phyloP scores from a whole-genome alignment of 1,284 basidiomycete species.

The Macrocystidia cucumis region DNA sequence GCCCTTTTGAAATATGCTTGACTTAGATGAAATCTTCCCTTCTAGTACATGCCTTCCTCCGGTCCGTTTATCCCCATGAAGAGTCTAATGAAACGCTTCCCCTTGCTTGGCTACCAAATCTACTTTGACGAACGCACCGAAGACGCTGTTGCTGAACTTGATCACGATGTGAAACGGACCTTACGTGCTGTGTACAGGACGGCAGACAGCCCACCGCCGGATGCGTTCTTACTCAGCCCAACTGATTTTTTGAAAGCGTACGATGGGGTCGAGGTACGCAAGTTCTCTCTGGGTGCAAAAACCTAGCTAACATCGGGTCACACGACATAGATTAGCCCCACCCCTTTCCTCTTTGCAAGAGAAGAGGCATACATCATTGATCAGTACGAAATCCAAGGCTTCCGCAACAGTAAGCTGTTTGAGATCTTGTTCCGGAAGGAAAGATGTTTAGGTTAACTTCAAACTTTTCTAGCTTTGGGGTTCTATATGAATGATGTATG shows the following conservation, averaged over 20 bases:
- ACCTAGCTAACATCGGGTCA: too few species aligned
- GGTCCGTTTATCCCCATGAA: conserved; percentile 39
- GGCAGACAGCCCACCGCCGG: conserved; percentile 44
- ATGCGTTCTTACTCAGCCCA: conserved; percentile 38
- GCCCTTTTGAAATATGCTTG: conserved; percentile 5
- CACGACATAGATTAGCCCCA: conserved; percentile 51
- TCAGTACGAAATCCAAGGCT: conserved; percentile 48
- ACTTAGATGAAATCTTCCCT: conserved; percentile 2
- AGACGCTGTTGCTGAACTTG: conserved; percentile 42
- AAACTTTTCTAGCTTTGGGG: neutral
- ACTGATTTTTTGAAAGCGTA: conserved; percentile 46
- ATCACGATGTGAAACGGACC: conserved; percentile 43
- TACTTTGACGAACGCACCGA: conserved; percentile 47
- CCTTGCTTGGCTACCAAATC: conserved; percentile 51
- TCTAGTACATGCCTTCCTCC: conserved; percentile 45
- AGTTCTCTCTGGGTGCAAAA: too few species aligned
- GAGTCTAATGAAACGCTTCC: conserved; percentile 31
- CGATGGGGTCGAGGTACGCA: conserved; percentile 30
- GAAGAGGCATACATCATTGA: conserved; percentile 66
- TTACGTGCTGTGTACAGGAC: conserved; percentile 47
- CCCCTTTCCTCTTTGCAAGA: conserved; percentile 46
- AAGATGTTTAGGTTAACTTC: too few species aligned
- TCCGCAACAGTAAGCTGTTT: conserved; percentile 56
- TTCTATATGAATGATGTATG: neutral
- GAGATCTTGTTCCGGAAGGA: too few species aligned